Evolutionary conservation across 768 basidiomycete genomes (phyloP).

Genomic region (Boletus rubroflammeus): DNA sequence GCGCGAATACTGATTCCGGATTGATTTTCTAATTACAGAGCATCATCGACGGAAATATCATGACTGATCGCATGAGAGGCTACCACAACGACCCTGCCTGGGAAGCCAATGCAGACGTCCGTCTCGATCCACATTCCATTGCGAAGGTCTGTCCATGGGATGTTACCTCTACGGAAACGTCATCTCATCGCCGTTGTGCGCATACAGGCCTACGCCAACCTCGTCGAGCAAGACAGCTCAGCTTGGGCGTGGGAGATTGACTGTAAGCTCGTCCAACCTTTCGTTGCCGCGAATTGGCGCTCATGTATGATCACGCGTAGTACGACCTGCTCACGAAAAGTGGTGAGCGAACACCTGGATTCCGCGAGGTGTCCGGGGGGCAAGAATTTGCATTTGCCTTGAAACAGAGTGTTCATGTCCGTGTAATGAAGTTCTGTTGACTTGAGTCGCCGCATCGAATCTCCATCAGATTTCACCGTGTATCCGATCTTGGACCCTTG

Average conservation of each 20-base stretch:
- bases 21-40: conserved; percentile 35
- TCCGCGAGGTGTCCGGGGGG: neutral
- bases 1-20: neutral
- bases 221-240: conserved; percentile 65
- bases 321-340: conserved; percentile 53
- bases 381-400: neutral
- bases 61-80: conserved; percentile 36
- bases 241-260: conserved; percentile 82
- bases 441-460: neutral
- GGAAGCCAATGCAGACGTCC: conserved; percentile 43
- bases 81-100: conserved; percentile 34
- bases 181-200: neutral
- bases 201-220: conserved; percentile 58
- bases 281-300: neutral
- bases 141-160: conserved; percentile 47
- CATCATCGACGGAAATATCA: conserved; percentile 64
- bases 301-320: conserved; percentile 18
- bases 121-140: conserved; percentile 64
- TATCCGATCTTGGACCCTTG: neutral
- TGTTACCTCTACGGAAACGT: neutral
- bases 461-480: neutral
- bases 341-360: conserved; percentile 33
- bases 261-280: conserved; percentile 40
- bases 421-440: neutral
- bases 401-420: neutral